These are phyloP conservation scores for Nasturtium officinale DNA, from an alignment of 345 rosid species.

Conservation along the genomic window DNA sequence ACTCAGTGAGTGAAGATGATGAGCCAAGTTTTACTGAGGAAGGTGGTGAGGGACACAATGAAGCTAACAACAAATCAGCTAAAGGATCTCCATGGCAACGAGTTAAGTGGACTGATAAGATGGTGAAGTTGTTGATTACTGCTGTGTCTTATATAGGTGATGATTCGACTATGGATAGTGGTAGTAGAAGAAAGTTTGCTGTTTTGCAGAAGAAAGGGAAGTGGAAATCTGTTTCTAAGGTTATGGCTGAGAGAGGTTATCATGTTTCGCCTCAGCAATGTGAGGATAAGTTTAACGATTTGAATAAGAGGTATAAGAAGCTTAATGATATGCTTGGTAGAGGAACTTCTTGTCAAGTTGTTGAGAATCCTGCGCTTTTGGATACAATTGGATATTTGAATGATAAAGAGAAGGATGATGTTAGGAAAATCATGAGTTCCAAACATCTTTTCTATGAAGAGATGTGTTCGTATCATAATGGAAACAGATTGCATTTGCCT, in stretches of 20 bases:
- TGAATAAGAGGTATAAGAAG: conserved; percentile 89
- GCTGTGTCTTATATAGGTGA: conserved; percentile 88
- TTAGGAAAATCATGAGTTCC: conserved; percentile 79
- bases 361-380: conserved; percentile 81
- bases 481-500: conserved; percentile 85
- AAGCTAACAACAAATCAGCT: conserved; percentile 53
- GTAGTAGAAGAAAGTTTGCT: conserved; percentile 68
- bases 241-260: conserved; percentile 82
- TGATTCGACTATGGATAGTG: conserved; percentile 59
- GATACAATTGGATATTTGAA: conserved; percentile 68
- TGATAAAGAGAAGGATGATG: conserved; percentile 84
- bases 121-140: conserved; percentile 88
- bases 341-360: conserved; percentile 90
- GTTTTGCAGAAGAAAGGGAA: conserved; percentile 86
- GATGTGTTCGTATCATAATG: conserved; percentile 94
- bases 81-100: conserved; percentile 89
- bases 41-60: conserved; percentile 61
- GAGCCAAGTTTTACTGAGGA: conserved; percentile 81
- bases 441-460: conserved; percentile 94
- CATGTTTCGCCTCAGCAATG: conserved; percentile 97
- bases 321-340: conserved; percentile 94
- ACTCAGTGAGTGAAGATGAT: conserved; percentile 76
- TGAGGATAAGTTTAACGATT: conserved; percentile 91
- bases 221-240: conserved; percentile 89
- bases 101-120: conserved; percentile 94